Percentiles rank a stretch among this genome's conserved stretches.
Conservation (phyloP, 192 early-diverging fungal species). For the Entomortierella beljakovae region DNA sequence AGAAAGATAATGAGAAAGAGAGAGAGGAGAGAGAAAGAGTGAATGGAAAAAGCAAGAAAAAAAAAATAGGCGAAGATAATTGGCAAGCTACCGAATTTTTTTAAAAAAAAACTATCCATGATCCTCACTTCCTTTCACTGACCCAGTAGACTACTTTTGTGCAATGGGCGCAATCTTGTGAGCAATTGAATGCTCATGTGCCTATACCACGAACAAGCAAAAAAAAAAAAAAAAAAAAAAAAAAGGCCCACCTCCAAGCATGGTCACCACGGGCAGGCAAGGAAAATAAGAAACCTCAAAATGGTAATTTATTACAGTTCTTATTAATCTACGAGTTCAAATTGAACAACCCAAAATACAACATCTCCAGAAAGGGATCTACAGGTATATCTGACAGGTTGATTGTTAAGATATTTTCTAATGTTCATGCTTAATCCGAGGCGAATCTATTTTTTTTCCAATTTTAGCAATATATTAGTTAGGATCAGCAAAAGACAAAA, state of each 20-base stretch:
- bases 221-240: not conserved
- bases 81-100: not conserved
- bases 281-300: not conserved
- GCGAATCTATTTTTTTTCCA: conserved; percentile 12
- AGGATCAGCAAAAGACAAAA: not conserved
- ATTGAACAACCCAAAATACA: conserved; percentile 47
- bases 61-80: not conserved
- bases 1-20: not conserved
- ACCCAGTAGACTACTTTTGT: no score
- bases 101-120: no score
- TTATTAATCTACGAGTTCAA: conserved; percentile 44
- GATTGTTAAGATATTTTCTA: conserved; percentile 33
- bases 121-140: no score
- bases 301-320: not conserved
- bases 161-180: no score
- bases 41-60: conserved; percentile 2
- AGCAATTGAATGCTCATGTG: no score
- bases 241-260: no score
- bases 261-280: no score
- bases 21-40: not conserved
- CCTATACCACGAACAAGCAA: no score
- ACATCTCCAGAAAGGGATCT: conserved; percentile 27
- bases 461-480: no score
- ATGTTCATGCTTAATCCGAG: conserved; percentile 47
- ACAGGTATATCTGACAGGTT: conserved; percentile 55